These are phyloP conservation scores for Candida coquimbonensis DNA, from an alignment of 805 yeast species.

Conservation along the genomic window DNA sequence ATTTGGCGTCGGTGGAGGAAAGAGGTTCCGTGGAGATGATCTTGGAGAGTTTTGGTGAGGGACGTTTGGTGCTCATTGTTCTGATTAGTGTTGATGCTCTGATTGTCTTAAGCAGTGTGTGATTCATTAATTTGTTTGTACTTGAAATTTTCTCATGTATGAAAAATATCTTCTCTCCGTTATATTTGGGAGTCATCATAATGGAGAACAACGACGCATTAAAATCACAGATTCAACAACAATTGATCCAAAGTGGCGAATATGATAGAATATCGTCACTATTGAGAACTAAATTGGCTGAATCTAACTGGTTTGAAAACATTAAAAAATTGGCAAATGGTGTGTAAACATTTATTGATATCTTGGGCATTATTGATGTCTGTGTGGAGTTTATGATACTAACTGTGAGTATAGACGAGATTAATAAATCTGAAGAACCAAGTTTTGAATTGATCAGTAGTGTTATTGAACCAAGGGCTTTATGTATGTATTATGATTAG, in stretches of 20 bases:
- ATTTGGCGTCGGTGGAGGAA: constrained; percentile 44
- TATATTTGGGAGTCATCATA: neutral
- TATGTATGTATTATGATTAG: constrained; percentile 31
- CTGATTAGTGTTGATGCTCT: neutral
- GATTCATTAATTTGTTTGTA: neutral
- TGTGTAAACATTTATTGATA: constrained; percentile 8
- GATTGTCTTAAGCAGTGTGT: neutral
- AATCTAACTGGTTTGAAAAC: constrained; percentile 83
- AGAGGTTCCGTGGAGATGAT: constrained; percentile 25
- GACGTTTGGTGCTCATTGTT: constrained; percentile 17
- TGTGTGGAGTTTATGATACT: too few species aligned
- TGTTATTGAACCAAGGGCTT: constrained; percentile 57
- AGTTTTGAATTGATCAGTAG: constrained; percentile 47
- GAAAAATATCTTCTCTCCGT: too few species aligned
- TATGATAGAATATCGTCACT: constrained; percentile 65
- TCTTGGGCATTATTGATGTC: too few species aligned
- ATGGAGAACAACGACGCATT: constrained; percentile 18
- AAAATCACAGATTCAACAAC: constrained; percentile 59
- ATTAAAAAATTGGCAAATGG: constrained; percentile 54
- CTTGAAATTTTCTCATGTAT: neutral
- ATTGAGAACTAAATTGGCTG: constrained; percentile 56
- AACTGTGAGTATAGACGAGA: constrained; percentile 22
- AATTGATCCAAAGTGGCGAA: constrained; percentile 69
- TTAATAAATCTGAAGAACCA: constrained; percentile 35
- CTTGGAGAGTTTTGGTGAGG: constrained; percentile 31